Percentiles rank a stretch among this genome's conserved stretches.
Conservation (phyloP, 176 grass and related monocot genomes). For the Zea luxurians region DNA sequence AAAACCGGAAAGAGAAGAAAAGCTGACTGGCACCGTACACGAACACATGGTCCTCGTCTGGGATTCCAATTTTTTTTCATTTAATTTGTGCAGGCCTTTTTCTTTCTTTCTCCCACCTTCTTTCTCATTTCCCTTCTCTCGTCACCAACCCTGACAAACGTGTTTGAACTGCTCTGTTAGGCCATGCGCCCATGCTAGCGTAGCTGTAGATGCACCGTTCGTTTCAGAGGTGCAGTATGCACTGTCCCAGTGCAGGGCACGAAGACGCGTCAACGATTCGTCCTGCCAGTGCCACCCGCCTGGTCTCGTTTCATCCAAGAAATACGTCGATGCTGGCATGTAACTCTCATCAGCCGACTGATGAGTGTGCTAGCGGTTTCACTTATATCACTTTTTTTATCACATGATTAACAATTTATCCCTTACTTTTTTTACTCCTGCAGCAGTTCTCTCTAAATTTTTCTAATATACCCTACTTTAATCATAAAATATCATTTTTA, state of each 20-base stretch:
- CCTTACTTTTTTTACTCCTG: too few species aligned
- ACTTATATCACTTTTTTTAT: too few species aligned
- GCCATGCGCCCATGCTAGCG: neutral
- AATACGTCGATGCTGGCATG: too few species aligned
- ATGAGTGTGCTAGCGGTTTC: too few species aligned
- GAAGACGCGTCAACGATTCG: neutral
- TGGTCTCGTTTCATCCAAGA: neutral
- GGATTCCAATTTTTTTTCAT: slow-evolving; percentile 1
- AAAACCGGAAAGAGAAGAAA: neutral
- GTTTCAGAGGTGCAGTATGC: neutral
- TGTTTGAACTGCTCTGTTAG: slow-evolving; percentile 30
- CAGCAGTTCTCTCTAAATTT: too few species aligned
- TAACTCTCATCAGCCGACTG: too few species aligned
- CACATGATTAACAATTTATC: too few species aligned
- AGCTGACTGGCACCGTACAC: neutral
- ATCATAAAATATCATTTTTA: too few species aligned
- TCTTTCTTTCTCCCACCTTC: too few species aligned
- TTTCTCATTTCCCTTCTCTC: neutral
- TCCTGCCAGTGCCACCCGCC: slow-evolving; percentile 1
- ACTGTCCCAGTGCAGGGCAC: too few species aligned
- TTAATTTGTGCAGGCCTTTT: slow-evolving; percentile 8
- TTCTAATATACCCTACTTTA: too few species aligned
- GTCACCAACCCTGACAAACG: slow-evolving; percentile 33
- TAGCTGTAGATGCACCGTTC: neutral
- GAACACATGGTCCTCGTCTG: slow-evolving; percentile 18